Evolutionary conservation across 768 basidiomycete species (phyloP).

Genomic region (Pleurotus pulmonarius): DNA sequence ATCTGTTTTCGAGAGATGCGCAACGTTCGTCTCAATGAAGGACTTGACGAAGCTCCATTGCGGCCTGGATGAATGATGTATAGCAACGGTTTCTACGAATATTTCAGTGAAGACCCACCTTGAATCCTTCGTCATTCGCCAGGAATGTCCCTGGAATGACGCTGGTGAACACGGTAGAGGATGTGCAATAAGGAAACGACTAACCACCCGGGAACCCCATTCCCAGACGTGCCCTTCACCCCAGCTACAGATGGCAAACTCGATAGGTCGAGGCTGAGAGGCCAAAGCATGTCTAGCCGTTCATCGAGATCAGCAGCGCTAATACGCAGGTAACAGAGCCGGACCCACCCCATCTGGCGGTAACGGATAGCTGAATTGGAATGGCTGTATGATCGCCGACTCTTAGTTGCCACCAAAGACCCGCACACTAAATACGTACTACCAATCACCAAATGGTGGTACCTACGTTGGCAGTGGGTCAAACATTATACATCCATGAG

Average conservation of each 20-base stretch:
- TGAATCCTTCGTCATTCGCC: constrained; percentile 50
- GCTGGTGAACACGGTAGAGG: neutral
- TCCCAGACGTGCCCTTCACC: constrained; percentile 51
- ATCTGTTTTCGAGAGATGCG: constrained; percentile 34
- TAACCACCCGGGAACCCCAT: constrained; percentile 54
- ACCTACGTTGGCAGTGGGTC: constrained; percentile 8
- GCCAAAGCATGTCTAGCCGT: constrained; percentile 34
- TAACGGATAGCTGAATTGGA: constrained; percentile 58
- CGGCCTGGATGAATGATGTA: constrained; percentile 20
- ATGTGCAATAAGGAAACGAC: neutral
- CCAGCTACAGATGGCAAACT: constrained; percentile 53
- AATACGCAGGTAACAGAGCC: constrained; percentile 17
- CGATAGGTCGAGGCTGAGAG: constrained; percentile 38
- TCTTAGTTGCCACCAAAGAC: too few relatives aligned
- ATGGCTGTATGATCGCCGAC: constrained; percentile 27
- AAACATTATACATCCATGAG: neutral
- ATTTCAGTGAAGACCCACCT: constrained; percentile 18
- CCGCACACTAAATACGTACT: constrained; percentile 29
- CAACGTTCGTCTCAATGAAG: constrained; percentile 40
- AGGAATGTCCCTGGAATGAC: constrained; percentile 41
- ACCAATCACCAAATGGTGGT: constrained; percentile 38
- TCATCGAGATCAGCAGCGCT: too few relatives aligned
- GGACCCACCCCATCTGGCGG: constrained; percentile 48
- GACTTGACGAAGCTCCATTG: constrained; percentile 48
- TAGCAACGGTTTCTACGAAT: neutral